Conservation (phyloP, 139 green algal genomes). For the Micromonas commoda region DNA sequence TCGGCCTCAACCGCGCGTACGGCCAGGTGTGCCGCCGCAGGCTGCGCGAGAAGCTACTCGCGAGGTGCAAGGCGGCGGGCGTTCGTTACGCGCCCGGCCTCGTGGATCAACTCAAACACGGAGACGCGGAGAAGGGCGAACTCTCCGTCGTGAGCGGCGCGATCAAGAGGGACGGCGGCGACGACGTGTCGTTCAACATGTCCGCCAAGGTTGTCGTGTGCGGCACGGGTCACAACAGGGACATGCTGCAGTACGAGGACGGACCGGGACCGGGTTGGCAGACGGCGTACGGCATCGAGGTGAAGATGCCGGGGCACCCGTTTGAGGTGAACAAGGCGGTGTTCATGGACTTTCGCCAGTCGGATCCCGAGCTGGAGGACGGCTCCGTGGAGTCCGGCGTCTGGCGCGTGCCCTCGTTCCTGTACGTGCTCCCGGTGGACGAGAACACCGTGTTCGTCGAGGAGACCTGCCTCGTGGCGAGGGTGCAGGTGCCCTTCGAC, state of each 20-base stretch:
- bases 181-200: background rate
- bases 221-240: slow-evolving; percentile 26
- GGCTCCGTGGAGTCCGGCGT: slow-evolving; percentile 30
- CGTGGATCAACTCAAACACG: slow-evolving; percentile 17
- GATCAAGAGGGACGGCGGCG: background rate
- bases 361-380: slow-evolving; percentile 11
- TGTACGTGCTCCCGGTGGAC: slow-evolving; percentile 25
- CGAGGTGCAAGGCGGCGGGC: background rate
- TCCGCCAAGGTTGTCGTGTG: slow-evolving; percentile 11
- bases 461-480: slow-evolving; percentile 45
- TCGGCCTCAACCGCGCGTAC: slow-evolving; percentile 38
- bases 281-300: slow-evolving; percentile 31
- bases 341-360: slow-evolving; percentile 79
- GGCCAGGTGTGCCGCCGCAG: slow-evolving; percentile 49
- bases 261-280: slow-evolving; percentile 20
- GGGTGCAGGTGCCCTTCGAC: slow-evolving; percentile 65
- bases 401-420: slow-evolving; percentile 32
- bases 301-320: slow-evolving; percentile 12
- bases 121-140: background rate
- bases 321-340: slow-evolving; percentile 50
- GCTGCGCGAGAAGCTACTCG: slow-evolving; percentile 51
- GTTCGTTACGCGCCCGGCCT: slow-evolving; percentile 20
- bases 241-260: slow-evolving; percentile 28
- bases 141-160: background rate
- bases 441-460: slow-evolving; percentile 31